Base-by-base conservation (phyloP, 306 rosid species). In the Prunus davidiana region DNA sequence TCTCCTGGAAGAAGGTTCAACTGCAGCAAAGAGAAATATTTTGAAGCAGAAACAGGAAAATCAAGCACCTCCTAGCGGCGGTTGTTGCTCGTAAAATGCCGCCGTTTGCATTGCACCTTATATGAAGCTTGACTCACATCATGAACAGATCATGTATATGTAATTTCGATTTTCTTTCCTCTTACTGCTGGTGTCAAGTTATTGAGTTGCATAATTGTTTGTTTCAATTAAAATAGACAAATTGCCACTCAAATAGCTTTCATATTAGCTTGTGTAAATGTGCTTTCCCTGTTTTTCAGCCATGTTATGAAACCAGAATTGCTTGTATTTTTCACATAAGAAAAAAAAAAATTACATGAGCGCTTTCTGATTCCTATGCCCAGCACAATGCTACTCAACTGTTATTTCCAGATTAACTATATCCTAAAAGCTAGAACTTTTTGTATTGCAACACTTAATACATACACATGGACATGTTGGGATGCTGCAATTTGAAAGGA, bases 1-100 rank as follows among this genome's bases (percentile, higher is more conserved):
- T 75, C 98, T 96, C 12, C 57, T 91, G 83, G 95, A 92, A 83
- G 96, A 91, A 87, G 98, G 96, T 57, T 89, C 99, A 22, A 85
- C 75, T 62, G 81, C 67, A 43, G 84, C 79, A 51, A 95, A 90
- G 83, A 85, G 90, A 82, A 91, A 81, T 69, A 80, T 86, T 71
- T 73, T 88, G 71, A 88, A 90, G 91, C 97, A 61, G 77, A 86
- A 86, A 58, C 92, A 74, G 64, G 90, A 87, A 79, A 74, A 84
- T 25, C 85, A 83, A 72, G 50, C 87, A 76, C 74, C 91, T 28
- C 77, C 86, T 72, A 46, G 51, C 57, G 67, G 76, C 24, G 87
- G 79, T 61, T 92, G 99, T 76, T 96, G 99, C 86, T 74, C 69
- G 7, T 95, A 79, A 92, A 84, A 45, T 66, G 70, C 49, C 34